Evolutionary conservation across 2,329 filamentous ascomycete species (phyloP).

Genomic region (Verticillium isaacii): DNA sequence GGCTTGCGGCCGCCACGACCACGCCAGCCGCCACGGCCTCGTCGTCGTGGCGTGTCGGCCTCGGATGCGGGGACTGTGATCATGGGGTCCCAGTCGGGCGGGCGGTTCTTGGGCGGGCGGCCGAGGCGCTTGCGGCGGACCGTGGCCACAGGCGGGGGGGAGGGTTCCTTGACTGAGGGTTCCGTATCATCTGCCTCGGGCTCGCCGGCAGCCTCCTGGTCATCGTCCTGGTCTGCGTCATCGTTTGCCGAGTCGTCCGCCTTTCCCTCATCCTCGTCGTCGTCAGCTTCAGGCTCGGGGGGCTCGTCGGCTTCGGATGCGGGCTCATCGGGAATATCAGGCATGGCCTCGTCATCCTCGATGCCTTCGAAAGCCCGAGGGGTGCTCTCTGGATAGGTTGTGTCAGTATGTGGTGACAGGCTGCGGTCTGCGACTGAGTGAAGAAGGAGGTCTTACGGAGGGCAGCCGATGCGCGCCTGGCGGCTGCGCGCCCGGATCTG

Average conservation of each 20-base stretch:
- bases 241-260: constrained; percentile 46
- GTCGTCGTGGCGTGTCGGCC: constrained; percentile 55
- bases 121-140: constrained; percentile 76
- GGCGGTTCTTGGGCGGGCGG: constrained; percentile 78
- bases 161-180: constrained; percentile 43
- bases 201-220: constrained; percentile 23
- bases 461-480: constrained; percentile 48
- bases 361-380: constrained; percentile 31
- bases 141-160: constrained; percentile 51
- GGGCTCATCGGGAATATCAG: constrained; percentile 19
- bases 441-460: constrained; percentile 35
- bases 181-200: constrained; percentile 34
- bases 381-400: constrained; percentile 26
- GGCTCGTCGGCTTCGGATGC: constrained; percentile 17
- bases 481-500: constrained; percentile 48
- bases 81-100: constrained; percentile 70
- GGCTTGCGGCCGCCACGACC: constrained; percentile 62
- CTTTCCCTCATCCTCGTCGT: constrained; percentile 47
- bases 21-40: constrained; percentile 68
- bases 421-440: neutral
- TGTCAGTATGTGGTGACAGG: neutral
- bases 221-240: constrained; percentile 24
- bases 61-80: constrained; percentile 51
- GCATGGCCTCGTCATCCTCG: constrained; percentile 35
- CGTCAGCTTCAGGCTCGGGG: constrained; percentile 20